phyloP scores from a whole-genome alignment of 2,329 filamentous ascomycete genomes.

The Fusarium sp. region DNA sequence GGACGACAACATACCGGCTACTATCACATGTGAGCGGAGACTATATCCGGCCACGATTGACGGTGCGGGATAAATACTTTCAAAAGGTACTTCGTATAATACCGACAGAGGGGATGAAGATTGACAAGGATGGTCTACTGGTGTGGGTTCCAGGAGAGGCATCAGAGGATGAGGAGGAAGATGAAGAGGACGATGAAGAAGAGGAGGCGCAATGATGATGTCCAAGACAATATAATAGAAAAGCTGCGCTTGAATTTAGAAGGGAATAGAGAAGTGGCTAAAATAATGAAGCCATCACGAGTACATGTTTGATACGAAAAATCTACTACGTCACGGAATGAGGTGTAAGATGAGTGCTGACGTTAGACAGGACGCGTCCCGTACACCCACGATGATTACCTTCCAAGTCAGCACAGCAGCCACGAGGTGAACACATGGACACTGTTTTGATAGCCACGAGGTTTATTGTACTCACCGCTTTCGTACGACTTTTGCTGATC shows the following conservation, averaged over 20 bases:
- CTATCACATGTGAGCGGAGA: constrained; percentile 73
- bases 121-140: constrained; percentile 72
- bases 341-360: background rate
- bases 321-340: background rate
- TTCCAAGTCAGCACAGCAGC: background rate
- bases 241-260: constrained; percentile 14
- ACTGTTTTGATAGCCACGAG: background rate
- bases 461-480: background rate
- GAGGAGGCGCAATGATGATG: constrained; percentile 21
- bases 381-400: background rate
- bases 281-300: constrained; percentile 31
- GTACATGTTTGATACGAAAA: constrained; percentile 3
- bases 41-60: constrained; percentile 79
- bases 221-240: constrained; percentile 10
- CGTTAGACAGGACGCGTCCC: background rate
- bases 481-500: background rate
- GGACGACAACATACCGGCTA: constrained; percentile 79
- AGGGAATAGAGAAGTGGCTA: constrained; percentile 4
- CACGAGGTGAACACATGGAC: background rate
- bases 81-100: constrained; percentile 88
- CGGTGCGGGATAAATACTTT: constrained; percentile 91
- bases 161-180: constrained; percentile 35
- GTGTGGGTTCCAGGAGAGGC: constrained; percentile 67
- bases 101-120: constrained; percentile 79
- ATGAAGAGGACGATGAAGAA: constrained; percentile 40